Conservation (phyloP, 2,329 filamentous ascomycete species). For the Sodiomyces alkalinus region DNA sequence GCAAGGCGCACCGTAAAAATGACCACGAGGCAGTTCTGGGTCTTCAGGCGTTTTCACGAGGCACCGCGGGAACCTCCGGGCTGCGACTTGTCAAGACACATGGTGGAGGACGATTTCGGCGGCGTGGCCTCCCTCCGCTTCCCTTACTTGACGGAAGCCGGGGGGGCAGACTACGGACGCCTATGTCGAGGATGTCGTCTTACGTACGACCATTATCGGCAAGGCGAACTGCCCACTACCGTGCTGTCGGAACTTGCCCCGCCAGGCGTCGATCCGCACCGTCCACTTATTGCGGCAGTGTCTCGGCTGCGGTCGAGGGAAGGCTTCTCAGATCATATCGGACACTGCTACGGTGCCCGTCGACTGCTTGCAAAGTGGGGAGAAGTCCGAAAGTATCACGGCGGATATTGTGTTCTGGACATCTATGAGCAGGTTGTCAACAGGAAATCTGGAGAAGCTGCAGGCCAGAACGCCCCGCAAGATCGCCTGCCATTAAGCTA, state of each 20-base stretch:
- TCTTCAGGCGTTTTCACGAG: conserved; percentile 9
- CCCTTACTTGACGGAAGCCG: conserved; percentile 9
- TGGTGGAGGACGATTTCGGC: conserved; percentile 10
- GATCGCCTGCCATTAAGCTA: too few relatives aligned
- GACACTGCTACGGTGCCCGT: conserved; percentile 11
- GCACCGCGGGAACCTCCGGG: conserved; percentile 10
- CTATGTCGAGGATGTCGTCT: conserved; percentile 12
- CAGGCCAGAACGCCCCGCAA: too few relatives aligned
- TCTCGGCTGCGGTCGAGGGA: conserved; percentile 9
- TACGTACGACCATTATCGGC: conserved; percentile 1
- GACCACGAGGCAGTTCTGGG: conserved; percentile 1
- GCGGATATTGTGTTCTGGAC: too few relatives aligned
- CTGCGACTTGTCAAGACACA: conserved; percentile 10
- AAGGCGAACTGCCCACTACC: conserved; percentile 1
- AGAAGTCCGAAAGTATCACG: not conserved
- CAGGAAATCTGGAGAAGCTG: too few relatives aligned
- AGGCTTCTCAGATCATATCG: conserved; percentile 10
- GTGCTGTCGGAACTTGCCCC: conserved; percentile 1
- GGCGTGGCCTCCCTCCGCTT: conserved; percentile 13
- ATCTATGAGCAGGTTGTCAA: too few relatives aligned
- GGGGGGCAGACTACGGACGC: conserved; percentile 8
- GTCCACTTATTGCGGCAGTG: conserved; percentile 8
- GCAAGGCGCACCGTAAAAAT: not conserved
- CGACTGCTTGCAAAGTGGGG: not conserved
- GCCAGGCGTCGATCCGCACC: not conserved